Base-by-base conservation (phyloP, 371 early-diverging fungal genomes). In the Mucor plumbeus region DNA sequence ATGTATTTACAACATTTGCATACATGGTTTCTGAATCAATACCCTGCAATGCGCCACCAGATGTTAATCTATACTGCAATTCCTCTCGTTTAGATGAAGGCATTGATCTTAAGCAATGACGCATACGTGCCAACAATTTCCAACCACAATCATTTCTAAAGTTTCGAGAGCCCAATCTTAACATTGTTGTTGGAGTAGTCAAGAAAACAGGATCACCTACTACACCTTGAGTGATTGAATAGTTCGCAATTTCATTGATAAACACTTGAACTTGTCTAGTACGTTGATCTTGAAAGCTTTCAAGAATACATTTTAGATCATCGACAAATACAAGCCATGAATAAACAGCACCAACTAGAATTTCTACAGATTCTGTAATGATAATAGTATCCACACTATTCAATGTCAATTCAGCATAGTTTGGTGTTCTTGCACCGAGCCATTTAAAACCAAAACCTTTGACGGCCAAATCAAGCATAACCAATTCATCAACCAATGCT, bases 111-210 rank as follows among this genome's bases (percentile, higher is more conserved):
- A 88, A 74, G 59, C 88, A 88, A 66, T 90, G 88, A 9, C 94
- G 80, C 69, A 94, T 81, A 41, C 91, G 87, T 4, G 84, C 85
- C 6, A 95, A 67, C 3, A 95, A 61, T 64, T 91, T 93, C 95
- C 95, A 95, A 14, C 91, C 91, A 11, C 83, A 82, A 65, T 91
- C 91, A 13, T 82, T 84, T 64, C 93, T 87, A 60, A 88, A 87
- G 59, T 83, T 79, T 7, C 85, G 76, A 5, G 86, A 84, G 4
- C 91, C 91, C n/a, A 93, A 64, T n/a, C 89, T 73, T 63, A 93
- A 86, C 50, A 92, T 79, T 17, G 83, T 82, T 1, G 91, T 90
- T 0, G 93, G 92, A n/a, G 87, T 74, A 0, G 90, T 88, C 61
- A 95, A 69, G 65, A 93, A 94, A 0, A 80, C 69, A 1, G 93